Base-by-base conservation (phyloP, 805 yeast species). In the Candida ficus region DNA sequence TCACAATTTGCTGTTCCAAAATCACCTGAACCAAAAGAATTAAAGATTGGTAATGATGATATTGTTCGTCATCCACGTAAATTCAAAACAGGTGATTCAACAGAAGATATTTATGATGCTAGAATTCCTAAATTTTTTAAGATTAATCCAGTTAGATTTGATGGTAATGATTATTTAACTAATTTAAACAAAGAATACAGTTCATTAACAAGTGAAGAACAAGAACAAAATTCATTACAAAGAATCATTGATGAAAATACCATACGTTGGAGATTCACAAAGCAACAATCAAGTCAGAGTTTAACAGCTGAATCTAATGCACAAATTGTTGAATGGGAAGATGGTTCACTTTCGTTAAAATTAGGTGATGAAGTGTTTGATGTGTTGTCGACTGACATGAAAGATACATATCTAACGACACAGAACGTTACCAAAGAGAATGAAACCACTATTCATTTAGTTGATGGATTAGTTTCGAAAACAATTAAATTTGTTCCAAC, bases 301-400 rank as follows among this genome's bases (percentile, higher is more conserved):
- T 78, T 90, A 48, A 75, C 76, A 54, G 85, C 85, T 52, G 95
- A 89, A 59, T 83, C 95, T 9, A 93, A 93, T 57, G 81, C 96
- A 5, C 87, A 90, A 56, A 78, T 91, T 42, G 75, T 93, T 27
- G 84, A 87, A 60, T 93, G 99, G 99, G 83, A 84, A 41, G 98
- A 93, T 62, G 99, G 99, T 1, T 71, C 87, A 4, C 64, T 79
- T 47, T 89, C 97, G 2, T 67, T 93, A 50, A 90, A 87, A 56
- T 66, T 93, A 29, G 99, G 99, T 25, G 71, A 73, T 35, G 99
- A 93, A 62, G 71, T 82, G 47, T 91, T 90, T 53, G 97, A 91
- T 57, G 78, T 87, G 44, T 68, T 78, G 40, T 63, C 74, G 10
- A 76, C 78, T 42, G 78, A 82, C 8, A 66, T 79, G 29, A 77